Percentiles rank a stretch among this genome's conserved stretches.
These are phyloP conservation scores for Puccinia horiana DNA, from an alignment of 1,284 basidiomycete species.

Conservation along the genomic window DNA sequence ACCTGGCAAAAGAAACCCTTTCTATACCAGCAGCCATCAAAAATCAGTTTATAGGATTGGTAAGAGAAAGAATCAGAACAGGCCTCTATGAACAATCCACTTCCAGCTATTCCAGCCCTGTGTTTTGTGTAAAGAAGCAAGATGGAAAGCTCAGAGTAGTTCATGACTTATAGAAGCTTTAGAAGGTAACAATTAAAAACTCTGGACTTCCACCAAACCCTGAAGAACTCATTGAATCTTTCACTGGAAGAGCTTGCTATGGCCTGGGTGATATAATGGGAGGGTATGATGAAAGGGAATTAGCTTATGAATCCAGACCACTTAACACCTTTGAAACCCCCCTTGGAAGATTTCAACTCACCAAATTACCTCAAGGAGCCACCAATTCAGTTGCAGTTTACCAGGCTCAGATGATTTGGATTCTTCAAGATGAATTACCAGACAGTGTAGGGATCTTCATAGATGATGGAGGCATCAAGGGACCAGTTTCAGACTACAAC, in stretches of 20 bases:
- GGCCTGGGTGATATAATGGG: conserved; percentile 11
- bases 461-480: conserved; percentile 3
- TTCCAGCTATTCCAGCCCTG: neutral
- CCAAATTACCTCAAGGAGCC: too few relatives aligned
- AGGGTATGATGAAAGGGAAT: conserved; percentile 32
- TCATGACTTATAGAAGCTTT: neutral
- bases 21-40: conserved; percentile 5
- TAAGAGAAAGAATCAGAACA: neutral
- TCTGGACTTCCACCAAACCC: neutral
- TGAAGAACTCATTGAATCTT: too few relatives aligned
- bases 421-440: neutral
- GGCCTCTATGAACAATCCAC: conserved; percentile 25
- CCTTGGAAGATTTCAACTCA: neutral
- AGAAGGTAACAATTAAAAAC: conserved; percentile 7
- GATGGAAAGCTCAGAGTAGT: conserved; percentile 1
- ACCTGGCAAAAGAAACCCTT: conserved; percentile 1
- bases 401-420: too few relatives aligned
- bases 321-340: conserved; percentile 6
- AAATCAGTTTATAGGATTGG: neutral
- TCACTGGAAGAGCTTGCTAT: neutral
- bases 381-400: too few relatives aligned
- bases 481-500: neutral
- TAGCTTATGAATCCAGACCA: neutral
- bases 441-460: neutral
- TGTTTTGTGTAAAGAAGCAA: neutral